Evolutionary conservation across 371 early-diverging fungal species (phyloP).

Genomic region (Rhizomucor pusillus): DNA sequence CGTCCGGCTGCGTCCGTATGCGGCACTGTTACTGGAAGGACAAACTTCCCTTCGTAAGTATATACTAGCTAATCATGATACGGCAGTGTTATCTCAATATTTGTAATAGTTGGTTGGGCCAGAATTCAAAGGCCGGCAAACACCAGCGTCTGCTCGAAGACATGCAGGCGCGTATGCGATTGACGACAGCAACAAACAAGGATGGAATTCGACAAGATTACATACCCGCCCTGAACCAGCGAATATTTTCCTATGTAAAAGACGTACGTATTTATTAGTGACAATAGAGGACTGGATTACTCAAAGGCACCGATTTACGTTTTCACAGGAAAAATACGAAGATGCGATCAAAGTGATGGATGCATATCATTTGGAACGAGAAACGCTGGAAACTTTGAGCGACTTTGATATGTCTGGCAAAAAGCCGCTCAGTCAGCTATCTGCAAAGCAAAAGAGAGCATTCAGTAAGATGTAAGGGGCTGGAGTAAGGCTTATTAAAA

Average conservation of each 20-base stretch:
- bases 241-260: conserved; percentile 63
- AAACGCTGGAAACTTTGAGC: not conserved
- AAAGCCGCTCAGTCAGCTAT: not conserved
- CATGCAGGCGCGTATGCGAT: conserved; percentile 80
- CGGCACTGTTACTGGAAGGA: conserved; percentile 45
- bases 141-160: conserved; percentile 73
- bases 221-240: conserved; percentile 70
- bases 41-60: conserved; percentile 43
- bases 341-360: not conserved
- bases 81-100: not conserved
- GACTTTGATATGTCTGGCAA: not conserved
- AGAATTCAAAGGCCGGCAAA: conserved; percentile 86
- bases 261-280: conserved; percentile 33
- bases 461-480: not conserved
- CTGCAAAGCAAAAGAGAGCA: not conserved
- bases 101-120: conserved; percentile 78
- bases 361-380: not conserved
- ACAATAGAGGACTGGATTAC: not conserved
- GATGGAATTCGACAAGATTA: conserved; percentile 84
- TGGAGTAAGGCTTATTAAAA: no score
- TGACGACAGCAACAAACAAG: conserved; percentile 80
- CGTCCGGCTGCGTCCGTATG: conserved; percentile 81
- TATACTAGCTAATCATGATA: not conserved
- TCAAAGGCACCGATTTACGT: not conserved
- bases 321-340: not conserved